phyloP scores from a whole-genome alignment of 2,329 filamentous ascomycete species.

The Aphanoascus verrucosus region DNA sequence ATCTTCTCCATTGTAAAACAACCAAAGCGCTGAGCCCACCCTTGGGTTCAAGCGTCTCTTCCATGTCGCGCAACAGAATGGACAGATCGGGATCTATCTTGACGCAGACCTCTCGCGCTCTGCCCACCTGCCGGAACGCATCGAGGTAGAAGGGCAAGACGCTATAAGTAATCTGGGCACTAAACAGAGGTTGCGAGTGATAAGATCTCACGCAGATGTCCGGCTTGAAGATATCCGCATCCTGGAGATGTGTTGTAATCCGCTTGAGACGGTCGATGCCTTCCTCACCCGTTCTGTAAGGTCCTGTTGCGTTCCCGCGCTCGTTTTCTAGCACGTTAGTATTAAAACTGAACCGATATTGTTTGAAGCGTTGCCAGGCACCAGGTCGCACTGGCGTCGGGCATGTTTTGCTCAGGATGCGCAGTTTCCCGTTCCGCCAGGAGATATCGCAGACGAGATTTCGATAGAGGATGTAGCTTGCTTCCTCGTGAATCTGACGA shows the following conservation, averaged over 20 bases:
- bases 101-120: slow-evolving; percentile 7
- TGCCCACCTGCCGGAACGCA: slow-evolving; percentile 10
- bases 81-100: background rate
- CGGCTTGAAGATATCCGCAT: slow-evolving; percentile 8
- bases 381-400: slow-evolving; percentile 10
- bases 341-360: background rate
- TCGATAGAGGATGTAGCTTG: slow-evolving; percentile 11
- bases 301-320: too few relatives aligned
- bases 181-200: background rate
- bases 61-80: background rate
- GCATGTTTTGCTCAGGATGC: slow-evolving; percentile 11
- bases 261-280: background rate
- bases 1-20: slow-evolving; percentile 5
- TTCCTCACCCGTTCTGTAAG: background rate
- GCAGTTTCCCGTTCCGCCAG: background rate
- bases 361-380: slow-evolving; percentile 12
- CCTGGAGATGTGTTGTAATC: slow-evolving; percentile 7
- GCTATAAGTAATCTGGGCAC: background rate
- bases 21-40: background rate
- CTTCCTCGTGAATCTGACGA: slow-evolving; percentile 12
- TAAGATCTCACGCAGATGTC: slow-evolving; percentile 1
- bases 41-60: slow-evolving; percentile 1
- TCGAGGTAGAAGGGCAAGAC: slow-evolving; percentile 8
- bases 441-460: slow-evolving; percentile 10
- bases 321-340: too few relatives aligned